phyloP scores from a whole-genome alignment of 2,329 filamentous ascomycete species.

The Thermoascus crustaceus region DNA sequence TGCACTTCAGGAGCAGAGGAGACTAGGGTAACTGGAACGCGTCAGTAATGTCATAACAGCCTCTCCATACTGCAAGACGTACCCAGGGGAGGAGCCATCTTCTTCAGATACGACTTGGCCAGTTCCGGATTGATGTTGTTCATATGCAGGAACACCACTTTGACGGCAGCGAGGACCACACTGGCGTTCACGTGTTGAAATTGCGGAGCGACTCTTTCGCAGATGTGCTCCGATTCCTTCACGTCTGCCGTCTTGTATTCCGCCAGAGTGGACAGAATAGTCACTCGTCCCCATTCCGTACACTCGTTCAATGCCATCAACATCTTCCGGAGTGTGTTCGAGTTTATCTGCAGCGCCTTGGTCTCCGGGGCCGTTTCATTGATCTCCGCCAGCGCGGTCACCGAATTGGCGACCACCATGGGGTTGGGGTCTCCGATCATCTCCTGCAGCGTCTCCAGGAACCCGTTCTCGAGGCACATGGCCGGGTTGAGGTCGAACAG shows the following conservation, averaged over 20 bases:
- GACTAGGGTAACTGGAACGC: constrained; percentile 72
- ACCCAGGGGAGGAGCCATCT: constrained; percentile 96
- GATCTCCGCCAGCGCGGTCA: constrained; percentile 89
- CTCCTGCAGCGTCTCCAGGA: constrained; percentile 87
- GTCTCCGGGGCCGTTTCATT: constrained; percentile 85
- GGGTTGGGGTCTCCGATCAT: constrained; percentile 96
- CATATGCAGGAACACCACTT: constrained; percentile 97
- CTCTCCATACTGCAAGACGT: constrained; percentile 21
- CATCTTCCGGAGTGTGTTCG: constrained; percentile 83
- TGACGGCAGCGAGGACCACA: constrained; percentile 93
- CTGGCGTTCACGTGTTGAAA: constrained; percentile 98
- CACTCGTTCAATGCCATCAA: constrained; percentile 95
- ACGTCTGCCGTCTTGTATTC: constrained; percentile 80
- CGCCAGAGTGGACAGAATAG: constrained; percentile 80
- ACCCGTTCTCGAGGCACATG: constrained; percentile 95
- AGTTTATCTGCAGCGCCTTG: constrained; percentile 72
- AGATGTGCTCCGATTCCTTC: constrained; percentile 97
- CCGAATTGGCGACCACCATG: constrained; percentile 97
- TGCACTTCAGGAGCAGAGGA: constrained; percentile 95
- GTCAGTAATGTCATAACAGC: constrained; percentile 14
- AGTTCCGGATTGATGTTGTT: constrained; percentile 68
- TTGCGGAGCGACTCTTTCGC: constrained; percentile 88
- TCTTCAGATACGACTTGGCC: constrained; percentile 81
- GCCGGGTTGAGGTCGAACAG: constrained; percentile 88
- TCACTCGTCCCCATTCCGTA: constrained; percentile 96